Base-by-base conservation (phyloP, 768 basidiomycete species). In the Agaricus subrufescens region DNA sequence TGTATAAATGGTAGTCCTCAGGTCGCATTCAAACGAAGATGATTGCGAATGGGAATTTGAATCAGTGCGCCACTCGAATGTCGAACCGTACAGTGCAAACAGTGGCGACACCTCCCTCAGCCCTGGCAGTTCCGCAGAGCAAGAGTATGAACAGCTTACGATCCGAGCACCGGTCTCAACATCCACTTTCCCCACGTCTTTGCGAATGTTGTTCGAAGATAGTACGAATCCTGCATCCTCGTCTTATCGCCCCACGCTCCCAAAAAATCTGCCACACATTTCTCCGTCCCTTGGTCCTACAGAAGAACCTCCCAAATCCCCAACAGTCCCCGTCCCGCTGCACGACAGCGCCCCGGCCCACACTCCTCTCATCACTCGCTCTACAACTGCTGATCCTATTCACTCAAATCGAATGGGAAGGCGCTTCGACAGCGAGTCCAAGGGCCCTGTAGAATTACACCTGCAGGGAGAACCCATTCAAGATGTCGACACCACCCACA, bases 171-270 rank as follows among this genome's bases (percentile, higher is more conserved):
- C 74, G 0, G 63, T 70, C 40, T 61, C 75, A n/a, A 75, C 78
- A 15, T 45, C 56, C 14, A 75, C 77, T 46, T 64, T 94, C 10
- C 93, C 94, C 2, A 83, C 85, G 1, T 94, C 90, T 0, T 75
- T 95, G 2, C 87, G 92, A 0, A 74, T 78, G 38, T 74, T 97
- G 9, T 97, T 97, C 67, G 88, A 89, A 54, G 81, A 84, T 45
- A 80, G 77, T 14, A 63, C 67, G n/a, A 51, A 61, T 19, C 23
- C 68, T 6, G 66, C 65, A 29, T 65, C 71, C 6, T 79, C 80
- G 42, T 66, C 74, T 1, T 71, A 78, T 60, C 79, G 76, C 26
- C 66, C 76, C 11, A 72, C 78, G 5, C 70, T 75, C 50, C 31
- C 34, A 23, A 19, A 44, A 30, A 54, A 54, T 6, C 14, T 40